Evolutionary conservation across 73 alveolate species (phyloP), one percentile per base, ranked within the genome.

Genomic region (Diophrys appendiculata): DNA sequence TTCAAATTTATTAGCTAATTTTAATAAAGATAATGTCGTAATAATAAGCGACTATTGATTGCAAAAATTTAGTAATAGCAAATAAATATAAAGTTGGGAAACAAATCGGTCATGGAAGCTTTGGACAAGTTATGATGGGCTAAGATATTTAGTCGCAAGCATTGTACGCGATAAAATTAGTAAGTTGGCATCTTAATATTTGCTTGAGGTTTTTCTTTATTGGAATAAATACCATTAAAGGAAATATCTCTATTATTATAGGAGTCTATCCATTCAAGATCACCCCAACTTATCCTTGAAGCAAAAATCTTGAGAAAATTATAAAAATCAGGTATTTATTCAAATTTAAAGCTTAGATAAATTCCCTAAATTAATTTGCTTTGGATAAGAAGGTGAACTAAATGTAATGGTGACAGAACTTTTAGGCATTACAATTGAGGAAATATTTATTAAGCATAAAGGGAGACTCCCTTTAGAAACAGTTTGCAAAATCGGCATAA

Each of bases 331-430:
- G 93, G 93, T 0, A 90, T 95, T 54, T n/a, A n/a, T n/a, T n/a
- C n/a, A n/a, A n/a, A n/a, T n/a, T n/a, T n/a, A n/a, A n/a, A n/a
- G n/a, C n/a, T 2, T 5, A 64, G 65, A 3, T 11, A 13, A 8
- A 43, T 26, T 11, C 25, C 32, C 32, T 11, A 8, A 25, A 23
- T 14, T 64, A 64, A 14, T 64, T 23, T 25, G 73, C 30, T n/a
- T 64, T n/a, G 73, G 98, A 33, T 88, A 84, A 65, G 92, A 95
- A 84, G 99, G 98, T 28, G 99, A 96, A 79, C 93, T 80, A 89
- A 97, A 97, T 87, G 90, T 96, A 35, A 86, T 97, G 92, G 97
- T 97, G 53, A 95, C 95, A 73, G 99, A 97, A 72, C 78, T 96
- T 25, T 95, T 97, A 31, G 99, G 99, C 22, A 95, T 69, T 87